Evolutionary conservation across 805 yeast species (phyloP).

Genomic region (Citeromyces nyonsensis): DNA sequence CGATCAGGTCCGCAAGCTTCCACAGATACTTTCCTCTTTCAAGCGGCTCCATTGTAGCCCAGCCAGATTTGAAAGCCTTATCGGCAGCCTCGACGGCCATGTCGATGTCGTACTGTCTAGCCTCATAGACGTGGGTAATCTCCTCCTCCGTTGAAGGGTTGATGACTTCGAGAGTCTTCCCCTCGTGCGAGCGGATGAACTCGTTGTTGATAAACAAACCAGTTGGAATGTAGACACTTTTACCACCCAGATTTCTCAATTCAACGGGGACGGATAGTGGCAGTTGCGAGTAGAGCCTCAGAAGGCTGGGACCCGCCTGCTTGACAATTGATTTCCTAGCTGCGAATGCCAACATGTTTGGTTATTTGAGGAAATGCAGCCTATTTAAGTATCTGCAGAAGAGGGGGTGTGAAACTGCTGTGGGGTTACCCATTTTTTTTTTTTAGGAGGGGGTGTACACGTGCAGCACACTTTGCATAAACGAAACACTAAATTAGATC

Average conservation of each 20-base stretch:
- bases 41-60: slow-evolving; percentile 30
- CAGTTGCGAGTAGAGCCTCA: slow-evolving; percentile 12
- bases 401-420: too few relatives aligned
- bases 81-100: slow-evolving; percentile 77
- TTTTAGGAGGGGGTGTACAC: too few relatives aligned
- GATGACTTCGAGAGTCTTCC: slow-evolving; percentile 45
- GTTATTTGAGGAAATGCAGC: too few relatives aligned
- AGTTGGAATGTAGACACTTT: slow-evolving; percentile 26
- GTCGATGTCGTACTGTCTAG: slow-evolving; percentile 66
- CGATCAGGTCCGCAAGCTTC: slow-evolving; percentile 34
- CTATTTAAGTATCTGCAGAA: too few relatives aligned
- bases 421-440: too few relatives aligned
- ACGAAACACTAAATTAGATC: too few relatives aligned
- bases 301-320: too few relatives aligned
- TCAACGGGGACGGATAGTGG: slow-evolving; percentile 22
- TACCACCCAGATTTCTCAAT: slow-evolving; percentile 20
- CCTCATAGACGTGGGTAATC: slow-evolving; percentile 58
- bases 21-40: slow-evolving; percentile 26
- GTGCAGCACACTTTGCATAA: too few relatives aligned
- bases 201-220: slow-evolving; percentile 55
- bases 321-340: too few relatives aligned
- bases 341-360: too few relatives aligned
- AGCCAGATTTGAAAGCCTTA: slow-evolving; percentile 50
- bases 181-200: slow-evolving; percentile 36
- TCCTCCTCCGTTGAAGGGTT: slow-evolving; percentile 63